Evolutionary conservation across 2,329 filamentous ascomycete genomes (phyloP), one percentile per base, ranked within the genome.

Genomic region (Cladophialophora immunda): DNA sequence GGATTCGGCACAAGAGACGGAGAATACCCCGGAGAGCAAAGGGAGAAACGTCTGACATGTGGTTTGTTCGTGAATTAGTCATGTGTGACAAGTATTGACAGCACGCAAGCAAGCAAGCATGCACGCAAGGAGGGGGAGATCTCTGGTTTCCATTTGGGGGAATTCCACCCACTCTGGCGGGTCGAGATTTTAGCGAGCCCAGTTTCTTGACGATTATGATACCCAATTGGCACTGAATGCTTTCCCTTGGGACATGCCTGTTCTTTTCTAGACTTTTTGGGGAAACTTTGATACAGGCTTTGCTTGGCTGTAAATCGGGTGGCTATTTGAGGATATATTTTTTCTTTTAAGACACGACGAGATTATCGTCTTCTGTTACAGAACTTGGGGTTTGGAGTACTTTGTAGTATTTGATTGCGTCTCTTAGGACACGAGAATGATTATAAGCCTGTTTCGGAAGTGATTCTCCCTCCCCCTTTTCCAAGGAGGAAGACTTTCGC

Each of bases 181-280:
- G 45, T 50, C 45, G 45, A 50, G 8, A 11, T 50, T 11, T 13
- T 50, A 50, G 45, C 45, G 45, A 50, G 45, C 45, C 45, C 45
- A 25, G 45, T 50, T 50, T 25, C 9, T 50, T 50, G 45, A 50
- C 45, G 45, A 50, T 50, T 50, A 25, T 19, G 45, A 50, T 50
- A 50, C 45, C 45, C 45, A 50, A 50, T 50, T 11, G 22, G 45
- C 45, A 50, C 19, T 50, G 15, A 5, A 41, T 41, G 38, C 38
- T 41, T 41, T n/a, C 13, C n/a, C 17, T 41, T 6, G 45, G 13
- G n/a, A n/a, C 4, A 13, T 45, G 17, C 25, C 41, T 47, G 15
- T 22, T 25, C 45, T 13, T 22, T 11, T 50, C 19, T 50, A 22
- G 45, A 50, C 17, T 27, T 25, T 25, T 25, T 22, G 45, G 45